Base-by-base conservation (phyloP, 2,329 filamentous ascomycete species). In the Pochonia chlamydosporia region DNA sequence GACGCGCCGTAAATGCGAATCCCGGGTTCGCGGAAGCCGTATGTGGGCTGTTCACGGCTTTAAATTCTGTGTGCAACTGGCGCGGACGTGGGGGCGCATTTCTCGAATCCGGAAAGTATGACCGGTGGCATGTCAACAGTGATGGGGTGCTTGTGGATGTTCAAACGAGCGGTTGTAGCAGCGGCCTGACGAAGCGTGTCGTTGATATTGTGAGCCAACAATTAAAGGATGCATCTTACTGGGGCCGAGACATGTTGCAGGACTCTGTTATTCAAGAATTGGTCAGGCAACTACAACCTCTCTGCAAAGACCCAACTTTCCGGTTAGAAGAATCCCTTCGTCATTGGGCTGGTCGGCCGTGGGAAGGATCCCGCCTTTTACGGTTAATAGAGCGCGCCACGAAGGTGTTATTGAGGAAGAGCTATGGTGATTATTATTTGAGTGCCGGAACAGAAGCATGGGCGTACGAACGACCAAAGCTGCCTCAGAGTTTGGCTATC, bases 11-110 rank as follows among this genome's bases (percentile, higher is more conserved):
- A 9, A 77, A 79, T 28, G 83, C 91, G n/a, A 99, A 93, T 56
- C 92, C 93, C 0, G 87, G 95, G 28, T 99, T 99, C 68, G 89
- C 93, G 1, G 93, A 99, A 68, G 93, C 93, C 6, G 92, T 99
- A 1, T 99, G 93, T 64, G 93, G 93, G 7, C 76, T 99, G 44
- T 91, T 90, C 2, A 97, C 95, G 49, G 92, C 93, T 2, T 73
- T 99, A 44, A 97, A 96, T 62, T 97, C 93, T 6, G 91, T 99
- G 5, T 99, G 93, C 63, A 87, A 92, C 59, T 99, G 93, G 93
- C 79, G 81, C 58, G 89, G 89, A 25, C 82, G 93, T 53, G 93
- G 93, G 51, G 93, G 93, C 1, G 85, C 95, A 40, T 75, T 88
- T 23, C 77, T 88, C n/a, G 77, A 84, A 45, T 74, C 73, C 44